A percentile compares a stretch with the other conserved stretches of the same genome.
Evolutionary conservation across 192 early-diverging fungal genomes (phyloP).

Genomic region (Lunasporangiospora selenospora): DNA sequence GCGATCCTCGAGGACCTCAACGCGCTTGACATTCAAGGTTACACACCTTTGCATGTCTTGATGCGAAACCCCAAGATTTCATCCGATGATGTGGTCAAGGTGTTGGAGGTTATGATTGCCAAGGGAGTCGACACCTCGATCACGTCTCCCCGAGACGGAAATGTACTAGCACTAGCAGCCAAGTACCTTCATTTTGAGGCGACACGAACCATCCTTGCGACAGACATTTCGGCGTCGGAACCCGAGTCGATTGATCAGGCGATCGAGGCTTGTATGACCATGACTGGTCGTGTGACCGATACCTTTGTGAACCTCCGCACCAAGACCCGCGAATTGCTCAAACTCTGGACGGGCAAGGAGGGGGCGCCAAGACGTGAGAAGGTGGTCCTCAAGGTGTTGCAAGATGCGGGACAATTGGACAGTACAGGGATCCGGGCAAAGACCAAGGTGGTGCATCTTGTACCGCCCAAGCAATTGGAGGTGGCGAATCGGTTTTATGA

Average conservation of each 20-base stretch:
- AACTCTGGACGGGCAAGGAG: constrained; percentile 36
- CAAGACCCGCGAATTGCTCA: constrained; percentile 40
- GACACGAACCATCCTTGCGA: constrained; percentile 14
- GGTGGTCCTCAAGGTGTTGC: constrained; percentile 19
- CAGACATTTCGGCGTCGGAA: constrained; percentile 29
- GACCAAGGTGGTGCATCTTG: constrained; percentile 8
- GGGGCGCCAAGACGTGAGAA: constrained; percentile 34
- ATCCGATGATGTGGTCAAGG: constrained; percentile 67
- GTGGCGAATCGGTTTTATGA: constrained; percentile 38
- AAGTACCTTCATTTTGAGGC: constrained; percentile 47
- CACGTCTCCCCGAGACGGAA: constrained; percentile 22
- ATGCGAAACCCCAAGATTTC: constrained; percentile 95
- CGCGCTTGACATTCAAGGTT: constrained; percentile 36
- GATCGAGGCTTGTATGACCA: constrained; percentile 42
- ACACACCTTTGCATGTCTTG: constrained; percentile 63
- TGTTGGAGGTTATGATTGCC: constrained; percentile 22
- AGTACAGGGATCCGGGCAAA: constrained; percentile 13
- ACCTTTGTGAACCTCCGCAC: constrained; percentile 46
- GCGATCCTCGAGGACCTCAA: too few species aligned
- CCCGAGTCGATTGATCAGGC: constrained; percentile 43
- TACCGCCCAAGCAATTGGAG: constrained; percentile 19
- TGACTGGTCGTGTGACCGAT: constrained; percentile 43
- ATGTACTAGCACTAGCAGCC: constrained; percentile 38
- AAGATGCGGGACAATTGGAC: constrained; percentile 35
- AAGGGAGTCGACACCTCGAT: constrained; percentile 42